Evolutionary conservation across 495 filamentous ascomycete genomes (phyloP).

Genomic region (Cladorrhinum samala): DNA sequence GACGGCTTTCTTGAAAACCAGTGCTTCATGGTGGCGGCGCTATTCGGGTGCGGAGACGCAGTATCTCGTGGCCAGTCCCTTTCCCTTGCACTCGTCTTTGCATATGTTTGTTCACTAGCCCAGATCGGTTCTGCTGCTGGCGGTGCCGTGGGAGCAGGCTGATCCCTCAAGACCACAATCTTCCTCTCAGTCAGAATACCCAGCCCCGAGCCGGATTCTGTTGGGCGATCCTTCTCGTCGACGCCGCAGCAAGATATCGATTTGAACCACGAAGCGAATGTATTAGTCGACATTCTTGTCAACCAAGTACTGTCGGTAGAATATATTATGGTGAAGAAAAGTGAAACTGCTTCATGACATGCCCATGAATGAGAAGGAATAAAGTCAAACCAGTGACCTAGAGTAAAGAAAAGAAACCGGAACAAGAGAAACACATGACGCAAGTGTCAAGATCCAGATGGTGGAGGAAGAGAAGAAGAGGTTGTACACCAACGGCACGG

Average conservation of each 20-base stretch:
- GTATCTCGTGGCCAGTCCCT: constrained; percentile 29
- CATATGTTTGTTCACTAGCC: constrained; percentile 22
- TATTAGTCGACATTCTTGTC: constrained; percentile 31
- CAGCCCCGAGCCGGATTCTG: constrained; percentile 16
- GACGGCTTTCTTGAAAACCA: constrained; percentile 22
- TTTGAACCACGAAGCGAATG: constrained; percentile 36
- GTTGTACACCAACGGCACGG: constrained; percentile 5
- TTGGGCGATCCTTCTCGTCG: constrained; percentile 31
- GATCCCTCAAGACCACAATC: constrained; percentile 32
- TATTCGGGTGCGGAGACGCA: constrained; percentile 20
- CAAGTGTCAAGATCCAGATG: neutral
- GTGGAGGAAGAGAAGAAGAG: neutral
- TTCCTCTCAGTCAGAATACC: constrained; percentile 18
- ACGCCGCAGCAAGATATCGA: constrained; percentile 37
- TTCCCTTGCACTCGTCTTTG: constrained; percentile 24
- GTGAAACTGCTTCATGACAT: constrained; percentile 13
- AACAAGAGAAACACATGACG: constrained; percentile 9
- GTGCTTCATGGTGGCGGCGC: constrained; percentile 26
- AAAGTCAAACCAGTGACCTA: constrained; percentile 28
- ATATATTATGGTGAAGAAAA: constrained; percentile 9
- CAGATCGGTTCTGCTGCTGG: constrained; percentile 29
- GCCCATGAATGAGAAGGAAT: constrained; percentile 9
- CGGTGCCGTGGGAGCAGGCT: constrained; percentile 32
- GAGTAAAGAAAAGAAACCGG: constrained; percentile 10
- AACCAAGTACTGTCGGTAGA: neutral